Conservation (phyloP, 2,329 filamentous ascomycete species). For the Lasiodiplodia sp. region DNA sequence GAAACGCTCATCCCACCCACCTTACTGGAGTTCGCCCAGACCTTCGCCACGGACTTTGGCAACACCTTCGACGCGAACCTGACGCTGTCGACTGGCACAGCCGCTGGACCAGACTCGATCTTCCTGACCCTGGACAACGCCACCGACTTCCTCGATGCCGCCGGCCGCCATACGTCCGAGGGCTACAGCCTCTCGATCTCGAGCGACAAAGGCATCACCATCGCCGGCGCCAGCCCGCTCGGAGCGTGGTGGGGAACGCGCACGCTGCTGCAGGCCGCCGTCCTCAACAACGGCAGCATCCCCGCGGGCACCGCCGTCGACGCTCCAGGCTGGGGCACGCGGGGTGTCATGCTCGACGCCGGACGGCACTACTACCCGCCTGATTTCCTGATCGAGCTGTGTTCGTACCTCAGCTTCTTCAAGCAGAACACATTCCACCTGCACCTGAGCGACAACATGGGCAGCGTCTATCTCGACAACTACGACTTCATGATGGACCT, state of each 20-base stretch:
- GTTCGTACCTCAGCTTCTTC: slow-evolving; percentile 67
- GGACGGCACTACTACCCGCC: slow-evolving; percentile 65
- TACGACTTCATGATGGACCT: slow-evolving; percentile 59
- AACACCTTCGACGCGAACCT: slow-evolving; percentile 30
- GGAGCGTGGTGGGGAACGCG: slow-evolving; percentile 67
- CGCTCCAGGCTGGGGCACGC: slow-evolving; percentile 54
- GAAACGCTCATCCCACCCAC: slow-evolving; percentile 58
- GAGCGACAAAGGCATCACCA: slow-evolving; percentile 37
- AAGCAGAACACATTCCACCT: slow-evolving; percentile 67
- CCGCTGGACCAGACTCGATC: slow-evolving; percentile 38
- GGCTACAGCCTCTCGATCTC: slow-evolving; percentile 57
- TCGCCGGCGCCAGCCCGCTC: slow-evolving; percentile 62
- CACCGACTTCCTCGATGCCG: slow-evolving; percentile 53
- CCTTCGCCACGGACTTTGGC: slow-evolving; percentile 53
- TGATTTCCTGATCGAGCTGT: slow-evolving; percentile 64
- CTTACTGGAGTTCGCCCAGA: slow-evolving; percentile 55
- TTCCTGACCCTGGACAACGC: slow-evolving; percentile 58
- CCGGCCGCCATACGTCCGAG: slow-evolving; percentile 52
- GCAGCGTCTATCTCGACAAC: slow-evolving; percentile 41
- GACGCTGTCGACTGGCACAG: background rate
- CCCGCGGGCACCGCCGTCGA: slow-evolving; percentile 56
- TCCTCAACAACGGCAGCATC: slow-evolving; percentile 51
- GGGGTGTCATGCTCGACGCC: slow-evolving; percentile 55
- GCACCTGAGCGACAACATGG: slow-evolving; percentile 65
- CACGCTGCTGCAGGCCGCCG: slow-evolving; percentile 61